Base-by-base conservation (phyloP, 2,329 filamentous ascomycete species). In the Colletotrichum eremochloae region DNA sequence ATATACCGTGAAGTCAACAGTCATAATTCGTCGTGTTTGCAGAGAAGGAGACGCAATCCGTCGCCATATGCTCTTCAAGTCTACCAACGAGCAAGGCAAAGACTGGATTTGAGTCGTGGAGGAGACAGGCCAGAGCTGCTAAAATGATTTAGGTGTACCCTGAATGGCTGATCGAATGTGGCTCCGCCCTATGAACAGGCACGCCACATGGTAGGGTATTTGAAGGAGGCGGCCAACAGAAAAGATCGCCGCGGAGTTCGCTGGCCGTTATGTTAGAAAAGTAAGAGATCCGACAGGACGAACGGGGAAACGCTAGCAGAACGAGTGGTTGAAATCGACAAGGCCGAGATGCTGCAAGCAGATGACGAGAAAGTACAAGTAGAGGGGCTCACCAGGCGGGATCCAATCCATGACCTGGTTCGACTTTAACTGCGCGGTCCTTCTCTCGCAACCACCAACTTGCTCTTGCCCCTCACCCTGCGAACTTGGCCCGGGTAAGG, bases 161-260 rank as follows among this genome's bases (percentile, higher is more conserved):
- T 72, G 70, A 64, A 65, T 72, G 55, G 67, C 42, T 70, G 60
- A 40, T 57, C 29, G 44, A 67, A 38, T 50, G 11, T 56, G 15
- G 55, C 12, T 50, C 70, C 24, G 67, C 67, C 60, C 44, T 73
- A 67, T 44, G 61, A 52, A 73, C 36, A 71, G 71, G 68, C 56
- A 73, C 68, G 46, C 67, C 62, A 58, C 62, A 73, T 63, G 67
- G 57, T 12, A 46, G 53, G 33, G 38, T 44, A 36, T 38, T 8
- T 53, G 52, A 42, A 44, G 53, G 52, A 24, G 31, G 33, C 33
- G 38, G 36, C 33, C 31, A 61, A 36, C 31, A 36, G 40, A 55
- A 9, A 44, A 24, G 48, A 72, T 64, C 20, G 52, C 24, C 24
- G 50, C 15, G 50, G 60, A 60, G 60, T 70, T n/a, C 62, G 65